phyloP scores from a whole-genome alignment of 2,329 filamentous ascomycete genomes.

The Alternaria arborescens region DNA sequence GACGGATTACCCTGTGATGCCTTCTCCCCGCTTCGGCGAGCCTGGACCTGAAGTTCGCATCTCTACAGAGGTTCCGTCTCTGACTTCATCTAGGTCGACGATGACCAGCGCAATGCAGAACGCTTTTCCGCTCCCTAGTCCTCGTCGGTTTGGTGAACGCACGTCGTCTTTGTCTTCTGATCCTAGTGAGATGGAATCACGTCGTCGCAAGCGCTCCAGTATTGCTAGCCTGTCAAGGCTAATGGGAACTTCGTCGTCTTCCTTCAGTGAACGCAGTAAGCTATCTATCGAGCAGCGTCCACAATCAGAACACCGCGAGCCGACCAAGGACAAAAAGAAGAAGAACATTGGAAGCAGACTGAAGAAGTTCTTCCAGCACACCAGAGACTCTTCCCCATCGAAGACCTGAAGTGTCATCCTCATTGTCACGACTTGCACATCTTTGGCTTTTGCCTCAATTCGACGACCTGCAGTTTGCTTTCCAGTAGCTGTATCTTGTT shows the following conservation, averaged over 20 bases:
- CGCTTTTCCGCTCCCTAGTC: conserved; percentile 52
- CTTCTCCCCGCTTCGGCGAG: conserved; percentile 76
- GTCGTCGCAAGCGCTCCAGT: conserved; percentile 76
- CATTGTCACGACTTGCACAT: conserved; percentile 18
- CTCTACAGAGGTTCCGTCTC: conserved; percentile 78
- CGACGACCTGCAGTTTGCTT: conserved; percentile 27
- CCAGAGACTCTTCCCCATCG: conserved; percentile 42
- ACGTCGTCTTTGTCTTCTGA: conserved; percentile 54
- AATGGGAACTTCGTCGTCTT: conserved; percentile 68
- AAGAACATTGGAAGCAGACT: conserved; percentile 74
- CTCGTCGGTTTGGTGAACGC: conserved; percentile 55
- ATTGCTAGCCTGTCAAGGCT: conserved; percentile 79
- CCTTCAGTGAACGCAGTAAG: conserved; percentile 77
- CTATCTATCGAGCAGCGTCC: conserved; percentile 70
- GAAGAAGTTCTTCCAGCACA: conserved; percentile 73
- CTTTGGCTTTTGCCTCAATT: conserved; percentile 29
- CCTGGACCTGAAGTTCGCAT: conserved; percentile 75
- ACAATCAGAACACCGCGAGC: conserved; percentile 61
- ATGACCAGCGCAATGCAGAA: conserved; percentile 74
- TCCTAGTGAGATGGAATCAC: conserved; percentile 54
- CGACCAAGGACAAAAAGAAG: conserved; percentile 72
- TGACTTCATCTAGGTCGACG: conserved; percentile 79
- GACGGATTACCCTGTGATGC: conserved; percentile 74
- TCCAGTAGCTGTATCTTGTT: conserved; percentile 34
- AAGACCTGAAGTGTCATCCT: conserved; percentile 25